Base-by-base conservation (phyloP, 116 monocot species). In the Trichopus zeylanicus region DNA sequence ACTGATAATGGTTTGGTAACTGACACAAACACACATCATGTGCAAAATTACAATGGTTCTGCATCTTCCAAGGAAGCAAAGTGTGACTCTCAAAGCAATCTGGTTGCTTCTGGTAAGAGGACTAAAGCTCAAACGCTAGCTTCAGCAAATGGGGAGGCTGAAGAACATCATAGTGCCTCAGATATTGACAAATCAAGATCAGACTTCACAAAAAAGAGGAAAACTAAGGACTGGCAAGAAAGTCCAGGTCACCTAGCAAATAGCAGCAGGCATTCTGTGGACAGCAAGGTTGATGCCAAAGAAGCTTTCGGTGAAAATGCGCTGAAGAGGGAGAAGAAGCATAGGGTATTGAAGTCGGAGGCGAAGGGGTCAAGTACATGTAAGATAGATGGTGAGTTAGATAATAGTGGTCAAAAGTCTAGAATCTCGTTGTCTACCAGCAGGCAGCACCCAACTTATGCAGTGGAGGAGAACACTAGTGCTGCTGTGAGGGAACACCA, bases 181-280 rank as follows among this genome's bases (percentile, higher is more conserved):
- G 67, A 75, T 42, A 38, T 22, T 3, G 73, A 88, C 51, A 93
- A 71, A 37, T 67, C 55, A 23, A 31, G 35, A 22, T 42, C 42
- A 42, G 31, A 54, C 23, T 58, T 59, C 75, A 53, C 38, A 57
- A 84, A 75, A 72, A 84, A 79, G 55, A 73, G 79, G 39, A 79
- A 75, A 75, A 16, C 63, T 19, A 72, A 69, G 61, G 77, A 70
- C 26, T 62, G 71, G 75, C 63, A 71, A 39, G 74, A 71, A 49
- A 68, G 27, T 42, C 75, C 66, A 57, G 26, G 12, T 58, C 51
- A 39, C 54, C 49, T 48, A 58, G 58, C 56, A 31, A 48, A 27
- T 48, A 58, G 57, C 32, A 61, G 30, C 47, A 28, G 55, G 8
- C 37, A 63, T 11, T 11, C 31, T 11, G 26, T 29, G 10, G 74